Evolutionary conservation across 352 stramenopile species (phyloP), one percentile per base, ranked within the genome.

Genomic region (Phytopythium aichiense): DNA sequence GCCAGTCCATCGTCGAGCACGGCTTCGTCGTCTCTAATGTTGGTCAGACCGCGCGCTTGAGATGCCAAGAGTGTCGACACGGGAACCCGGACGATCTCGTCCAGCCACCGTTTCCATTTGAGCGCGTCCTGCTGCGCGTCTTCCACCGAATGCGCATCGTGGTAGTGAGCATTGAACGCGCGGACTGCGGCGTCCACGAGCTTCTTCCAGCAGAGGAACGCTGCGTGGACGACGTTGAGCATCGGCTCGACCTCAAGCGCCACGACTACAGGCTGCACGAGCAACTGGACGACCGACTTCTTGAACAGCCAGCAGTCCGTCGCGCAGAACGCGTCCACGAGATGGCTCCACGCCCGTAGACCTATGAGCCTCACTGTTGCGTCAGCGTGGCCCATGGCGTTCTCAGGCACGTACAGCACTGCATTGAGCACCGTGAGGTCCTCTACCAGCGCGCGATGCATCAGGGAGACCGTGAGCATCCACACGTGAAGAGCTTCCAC

Each of bases 231-330:
- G 23, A 91, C 64, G 23, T 80, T 91, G 15, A 74, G 33, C 35
- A 78, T 56, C 37, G 63, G 50, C 56, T 89, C 82, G 25, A 84
- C 65, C 38, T 88, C 56, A 0, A 91, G 58, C 45, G 77, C 76
- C 15, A 73, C 54, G 9, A 80, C 56, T 7, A 88, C 72, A 11
- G 82, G 82, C 30, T 69, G 71, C 30, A 76, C 50, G 22, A 91
- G 61, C 35, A 91, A 68, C 62, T 72, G 64, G 3, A 89, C 61
- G 7, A 87, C 60, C 0, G 70, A 66, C 23, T 79, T 81, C 56
- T 88, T 83, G 52, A 88, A 85, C 13, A 88, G 46, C 82, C 82
- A 91, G 13, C 76, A 64, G 2, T 73, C 56, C 33, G 60, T 78
- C 18, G 72, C 53, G 22, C 69, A 79, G 53, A 89, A 88, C 22